Conservation (phyloP, 805 yeast genomes). For the Candida cerambycidarum region DNA sequence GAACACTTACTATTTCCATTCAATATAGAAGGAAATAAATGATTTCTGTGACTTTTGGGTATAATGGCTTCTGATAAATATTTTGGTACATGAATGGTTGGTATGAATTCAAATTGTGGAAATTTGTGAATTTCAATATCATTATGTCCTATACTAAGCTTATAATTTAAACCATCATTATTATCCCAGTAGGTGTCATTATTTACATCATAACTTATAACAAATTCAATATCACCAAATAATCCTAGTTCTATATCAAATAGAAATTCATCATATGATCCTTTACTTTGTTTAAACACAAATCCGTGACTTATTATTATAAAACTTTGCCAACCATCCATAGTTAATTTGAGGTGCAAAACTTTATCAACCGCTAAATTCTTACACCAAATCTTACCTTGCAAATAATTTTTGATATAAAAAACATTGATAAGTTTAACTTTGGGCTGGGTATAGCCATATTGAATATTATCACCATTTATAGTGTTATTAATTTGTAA, state of each 20-base stretch:
- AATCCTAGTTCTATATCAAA: slow-evolving; percentile 43
- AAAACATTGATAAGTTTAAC: slow-evolving; percentile 30
- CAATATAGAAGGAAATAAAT: too few species aligned
- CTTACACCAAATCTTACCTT: slow-evolving; percentile 12
- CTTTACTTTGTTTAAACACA: slow-evolving; percentile 7
- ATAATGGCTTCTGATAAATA: too few species aligned
- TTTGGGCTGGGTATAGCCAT: not conserved
- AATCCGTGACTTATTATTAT: slow-evolving; percentile 22
- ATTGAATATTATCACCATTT: not conserved
- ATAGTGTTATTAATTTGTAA: slow-evolving; percentile 2
- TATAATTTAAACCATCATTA: slow-evolving; percentile 34
- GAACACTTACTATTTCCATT: too few species aligned
- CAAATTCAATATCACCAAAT: slow-evolving; percentile 12
- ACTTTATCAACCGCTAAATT: slow-evolving; percentile 39
- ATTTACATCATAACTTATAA: slow-evolving; percentile 30
- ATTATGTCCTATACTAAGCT: slow-evolving; percentile 19
- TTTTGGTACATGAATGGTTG: not conserved
- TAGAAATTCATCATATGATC: slow-evolving; percentile 46
- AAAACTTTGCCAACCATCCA: slow-evolving; percentile 48
- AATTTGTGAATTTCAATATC: not conserved
- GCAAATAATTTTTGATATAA: slow-evolving; percentile 12
- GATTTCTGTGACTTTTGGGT: too few species aligned
- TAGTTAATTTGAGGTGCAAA: slow-evolving; percentile 45
- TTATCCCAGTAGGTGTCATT: slow-evolving; percentile 39
- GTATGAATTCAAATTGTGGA: too few species aligned